Evolutionary conservation across 371 early-diverging fungal species (phyloP), one percentile per base, ranked within the genome.

Genomic region (Zancudomyces culisetae): DNA sequence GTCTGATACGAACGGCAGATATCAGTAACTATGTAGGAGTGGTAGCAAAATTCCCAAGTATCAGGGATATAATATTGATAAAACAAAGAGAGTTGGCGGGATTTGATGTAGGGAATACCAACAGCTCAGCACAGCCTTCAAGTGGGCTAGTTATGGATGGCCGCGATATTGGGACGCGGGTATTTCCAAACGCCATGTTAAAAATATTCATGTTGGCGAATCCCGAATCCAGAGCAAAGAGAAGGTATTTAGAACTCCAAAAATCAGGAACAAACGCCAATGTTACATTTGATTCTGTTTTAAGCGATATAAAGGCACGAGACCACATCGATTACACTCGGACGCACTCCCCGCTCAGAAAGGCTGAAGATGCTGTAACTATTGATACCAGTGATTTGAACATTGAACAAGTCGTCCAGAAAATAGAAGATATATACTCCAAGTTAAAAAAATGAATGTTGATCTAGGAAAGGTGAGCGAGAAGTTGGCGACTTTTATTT

Each of bases 101-200:
- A 6, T 51, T 49, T 2, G 47, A 10, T 21, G 42, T 59, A 35
- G 6, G 10, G 6, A 35, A 35, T 15, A 35, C 35, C 35, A 35
- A 35, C 6, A 54, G 58, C 20, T 35, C 35, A 6, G 15, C 35
- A 6, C 35, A 10, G 35, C 43, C 54, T 0, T 50, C 70, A 1
- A 56, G 58, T 2, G 88, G 90, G 21, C 64, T 90, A 19, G 85
- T 94, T 6, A 86, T 93, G 80, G 96, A 95, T 63, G 96, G 96
- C 6, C 67, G 96, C 3, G 96, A 94, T 67, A 89, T 92, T 47
- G 93, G 92, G 18, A 85, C 91, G 0, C 77, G 77, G 0, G 80
- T 95, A 2, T 68, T 94, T 30, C 92, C 95, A 0, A 65, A 84
- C 56, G 96, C 96, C 0, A 80, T 90, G 29, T 70, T 94, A 27